These are phyloP conservation scores for Rhizopus sp. DNA, from an alignment of 371 early-diverging fungal species.

Conservation along the genomic window DNA sequence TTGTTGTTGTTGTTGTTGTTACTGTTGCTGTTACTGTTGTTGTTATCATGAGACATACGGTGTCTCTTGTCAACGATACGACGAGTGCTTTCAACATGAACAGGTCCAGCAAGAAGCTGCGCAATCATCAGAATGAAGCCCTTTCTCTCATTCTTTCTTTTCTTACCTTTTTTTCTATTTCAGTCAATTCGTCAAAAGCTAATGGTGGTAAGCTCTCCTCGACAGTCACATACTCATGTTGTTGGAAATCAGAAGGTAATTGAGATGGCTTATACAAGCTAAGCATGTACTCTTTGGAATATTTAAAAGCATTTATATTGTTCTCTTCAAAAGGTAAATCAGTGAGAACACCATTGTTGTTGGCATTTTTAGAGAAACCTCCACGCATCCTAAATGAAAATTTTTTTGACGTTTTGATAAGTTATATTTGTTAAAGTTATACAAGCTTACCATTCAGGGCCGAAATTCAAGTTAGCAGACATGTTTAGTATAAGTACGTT, in stretches of 20 bases:
- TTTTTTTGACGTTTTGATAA: constrained; percentile 2
- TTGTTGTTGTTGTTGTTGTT: not conserved
- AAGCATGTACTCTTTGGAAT: constrained; percentile 83
- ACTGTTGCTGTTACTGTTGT: too few relatives aligned
- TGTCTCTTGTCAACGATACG: constrained; percentile 36
- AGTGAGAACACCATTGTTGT: constrained; percentile 22
- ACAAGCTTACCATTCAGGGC: constrained; percentile 76
- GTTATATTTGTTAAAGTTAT: not conserved
- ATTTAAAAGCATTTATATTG: constrained; percentile 62
- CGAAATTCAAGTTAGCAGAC: constrained; percentile 84
- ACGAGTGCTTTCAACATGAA: constrained; percentile 54
- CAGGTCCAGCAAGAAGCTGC: constrained; percentile 56
- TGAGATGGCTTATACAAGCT: constrained; percentile 66
- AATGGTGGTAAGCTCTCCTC: constrained; percentile 65
- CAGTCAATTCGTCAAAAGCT: constrained; percentile 62
- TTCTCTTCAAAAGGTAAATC: constrained; percentile 24
- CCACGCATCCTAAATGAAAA: constrained; percentile 48
- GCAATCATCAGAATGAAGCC: not conserved
- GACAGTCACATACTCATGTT: constrained; percentile 71
- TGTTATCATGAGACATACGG: constrained; percentile 11
- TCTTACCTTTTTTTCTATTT: constrained; percentile 72
- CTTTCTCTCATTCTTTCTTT: not conserved
- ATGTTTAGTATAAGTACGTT: constrained; percentile 31
- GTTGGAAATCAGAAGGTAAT: constrained; percentile 69
- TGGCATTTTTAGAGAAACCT: constrained; percentile 34